phyloP scores from a whole-genome alignment of 805 yeast genomes.

The Torulaspora microellipsoides region DNA sequence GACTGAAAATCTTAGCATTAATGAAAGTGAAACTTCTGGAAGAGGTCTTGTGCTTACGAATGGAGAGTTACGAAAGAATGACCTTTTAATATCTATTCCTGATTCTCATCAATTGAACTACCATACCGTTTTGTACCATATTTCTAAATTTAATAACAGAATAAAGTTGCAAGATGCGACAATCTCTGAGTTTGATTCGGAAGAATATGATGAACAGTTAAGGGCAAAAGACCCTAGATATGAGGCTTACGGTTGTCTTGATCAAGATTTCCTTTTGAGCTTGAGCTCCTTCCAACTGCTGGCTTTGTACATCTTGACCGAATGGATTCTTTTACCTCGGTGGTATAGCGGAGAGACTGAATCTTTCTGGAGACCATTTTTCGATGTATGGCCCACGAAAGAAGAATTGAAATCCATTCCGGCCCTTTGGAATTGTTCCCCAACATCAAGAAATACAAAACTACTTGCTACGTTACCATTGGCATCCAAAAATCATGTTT shows the following conservation, averaged over 20 bases:
- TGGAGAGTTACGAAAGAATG: constrained; percentile 37
- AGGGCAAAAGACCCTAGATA: constrained; percentile 22
- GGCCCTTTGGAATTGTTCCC: constrained; percentile 49
- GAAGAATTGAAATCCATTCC: constrained; percentile 57
- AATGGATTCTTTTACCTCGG: constrained; percentile 26
- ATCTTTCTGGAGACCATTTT: constrained; percentile 67
- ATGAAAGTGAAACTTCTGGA: constrained; percentile 47
- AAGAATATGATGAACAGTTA: not conserved
- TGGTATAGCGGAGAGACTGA: constrained; percentile 17
- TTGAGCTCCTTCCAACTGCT: constrained; percentile 60
- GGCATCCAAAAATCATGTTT: constrained; percentile 39
- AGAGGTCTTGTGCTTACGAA: constrained; percentile 52
- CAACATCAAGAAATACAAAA: constrained; percentile 25
- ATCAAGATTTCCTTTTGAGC: constrained; percentile 35
- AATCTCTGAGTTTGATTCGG: constrained; percentile 1
- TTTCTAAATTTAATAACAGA: constrained; percentile 34
- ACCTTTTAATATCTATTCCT: constrained; percentile 52
- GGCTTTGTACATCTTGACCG: constrained; percentile 39
- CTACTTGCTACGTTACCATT: constrained; percentile 42
- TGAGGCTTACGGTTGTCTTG: constrained; percentile 33
- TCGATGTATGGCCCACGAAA: constrained; percentile 55
- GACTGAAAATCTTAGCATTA: constrained; percentile 40
- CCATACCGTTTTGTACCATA: constrained; percentile 46
- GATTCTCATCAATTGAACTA: constrained; percentile 55
- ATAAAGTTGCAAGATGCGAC: constrained; percentile 13